These are phyloP conservation scores for Tirmania nivea DNA, from an alignment of 495 filamentous ascomycete species.

Conservation along the genomic window DNA sequence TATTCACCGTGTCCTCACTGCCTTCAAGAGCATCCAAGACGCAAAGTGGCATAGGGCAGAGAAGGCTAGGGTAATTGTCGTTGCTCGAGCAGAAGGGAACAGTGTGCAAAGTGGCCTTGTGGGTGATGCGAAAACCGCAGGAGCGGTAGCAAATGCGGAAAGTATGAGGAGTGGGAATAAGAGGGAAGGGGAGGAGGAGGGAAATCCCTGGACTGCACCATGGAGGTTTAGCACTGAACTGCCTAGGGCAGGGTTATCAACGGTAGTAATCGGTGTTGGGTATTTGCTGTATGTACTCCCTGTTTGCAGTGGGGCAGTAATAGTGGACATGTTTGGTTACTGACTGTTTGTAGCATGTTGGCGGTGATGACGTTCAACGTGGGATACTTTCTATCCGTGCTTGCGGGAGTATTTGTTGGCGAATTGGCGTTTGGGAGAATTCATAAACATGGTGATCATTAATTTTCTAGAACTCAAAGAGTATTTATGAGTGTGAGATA, in stretches of 20 bases:
- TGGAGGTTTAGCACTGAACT: conserved; percentile 67
- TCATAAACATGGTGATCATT: conserved; percentile 20
- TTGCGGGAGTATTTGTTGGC: conserved; percentile 64
- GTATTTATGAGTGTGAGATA: background rate
- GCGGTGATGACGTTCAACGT: conserved; percentile 97
- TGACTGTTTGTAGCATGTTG: conserved; percentile 47
- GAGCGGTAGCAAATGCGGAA: conserved; percentile 51
- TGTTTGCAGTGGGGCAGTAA: background rate
- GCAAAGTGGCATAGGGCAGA: conserved; percentile 23
- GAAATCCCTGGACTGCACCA: conserved; percentile 25
- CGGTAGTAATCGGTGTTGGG: conserved; percentile 47
- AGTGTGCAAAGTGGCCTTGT: conserved; percentile 5
- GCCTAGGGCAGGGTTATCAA: conserved; percentile 44
- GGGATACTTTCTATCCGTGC: conserved; percentile 79
- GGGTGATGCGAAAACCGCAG: conserved; percentile 35
- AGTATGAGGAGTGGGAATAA: conserved; percentile 30
- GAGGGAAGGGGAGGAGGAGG: conserved; percentile 30
- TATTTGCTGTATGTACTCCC: conserved; percentile 65
- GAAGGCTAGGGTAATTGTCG: background rate
- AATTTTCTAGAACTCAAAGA: conserved; percentile 10
- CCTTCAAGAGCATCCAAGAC: conserved; percentile 38
- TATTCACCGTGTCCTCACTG: conserved; percentile 44
- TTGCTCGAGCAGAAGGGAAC: conserved; percentile 1
- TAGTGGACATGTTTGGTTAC: background rate
- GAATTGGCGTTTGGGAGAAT: conserved; percentile 63